A percentile compares a stretch with the other conserved stretches of the same genome.
phyloP scores from a whole-genome alignment of 2,329 filamentous ascomycete genomes.

The Hirsutella thompsonii region DNA sequence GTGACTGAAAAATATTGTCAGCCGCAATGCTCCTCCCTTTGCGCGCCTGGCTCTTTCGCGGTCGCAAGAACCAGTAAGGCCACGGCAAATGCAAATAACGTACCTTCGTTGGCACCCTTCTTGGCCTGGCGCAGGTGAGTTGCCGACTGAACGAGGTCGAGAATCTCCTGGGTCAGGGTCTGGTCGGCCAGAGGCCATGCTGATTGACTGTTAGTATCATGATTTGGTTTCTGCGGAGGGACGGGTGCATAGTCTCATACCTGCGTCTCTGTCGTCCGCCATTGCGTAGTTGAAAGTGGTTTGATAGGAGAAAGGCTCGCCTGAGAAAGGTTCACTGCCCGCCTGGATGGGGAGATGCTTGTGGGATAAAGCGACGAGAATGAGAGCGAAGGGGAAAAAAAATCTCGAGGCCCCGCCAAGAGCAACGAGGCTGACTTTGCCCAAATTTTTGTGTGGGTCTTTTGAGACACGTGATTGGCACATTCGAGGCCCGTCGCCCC shows the following conservation, averaged over 20 bases:
- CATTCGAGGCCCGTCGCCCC: too few relatives aligned
- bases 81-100: constrained; percentile 5
- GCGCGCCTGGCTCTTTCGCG: neutral
- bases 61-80: too few relatives aligned
- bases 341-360: neutral
- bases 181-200: constrained; percentile 64
- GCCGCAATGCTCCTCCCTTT: neutral
- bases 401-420: constrained; percentile 2
- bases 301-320: constrained; percentile 13
- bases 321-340: constrained; percentile 45
- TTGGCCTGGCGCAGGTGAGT: constrained; percentile 61
- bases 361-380: neutral
- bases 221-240: neutral
- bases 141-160: constrained; percentile 67
- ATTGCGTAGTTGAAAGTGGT: constrained; percentile 6
- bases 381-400: neutral
- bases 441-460: too few relatives aligned
- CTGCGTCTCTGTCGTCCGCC: constrained; percentile 12
- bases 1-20: constrained; percentile 29
- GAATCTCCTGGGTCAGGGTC: constrained; percentile 65
- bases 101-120: constrained; percentile 74
- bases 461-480: too few relatives aligned
- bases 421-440: neutral
- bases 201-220: constrained; percentile 10
- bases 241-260: constrained; percentile 3